Conservation (phyloP, 2,329 filamentous ascomycete genomes). For the Tolypocladium tundrense region DNA sequence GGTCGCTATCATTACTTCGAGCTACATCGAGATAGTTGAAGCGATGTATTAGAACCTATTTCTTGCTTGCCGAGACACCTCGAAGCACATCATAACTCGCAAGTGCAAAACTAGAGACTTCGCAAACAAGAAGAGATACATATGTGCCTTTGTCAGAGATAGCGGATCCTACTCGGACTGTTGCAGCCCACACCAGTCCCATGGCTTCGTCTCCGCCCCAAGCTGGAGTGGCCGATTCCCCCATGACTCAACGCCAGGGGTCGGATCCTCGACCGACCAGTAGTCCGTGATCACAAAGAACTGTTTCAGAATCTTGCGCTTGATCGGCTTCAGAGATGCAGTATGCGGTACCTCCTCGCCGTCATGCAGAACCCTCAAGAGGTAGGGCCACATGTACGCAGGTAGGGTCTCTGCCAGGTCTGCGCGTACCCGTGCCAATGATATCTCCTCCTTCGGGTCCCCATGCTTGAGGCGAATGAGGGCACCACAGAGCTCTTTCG, state of each 20-base stretch:
- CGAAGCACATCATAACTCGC: too few relatives aligned
- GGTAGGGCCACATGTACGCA: conserved; percentile 7
- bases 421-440: conserved; percentile 4
- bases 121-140: too few relatives aligned
- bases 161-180: background rate
- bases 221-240: background rate
- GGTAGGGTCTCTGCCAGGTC: conserved; percentile 7
- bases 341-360: conserved; percentile 9
- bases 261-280: conserved; percentile 4
- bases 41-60: too few relatives aligned
- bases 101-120: too few relatives aligned
- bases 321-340: conserved; percentile 7
- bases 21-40: too few relatives aligned
- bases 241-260: conserved; percentile 6
- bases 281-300: conserved; percentile 6
- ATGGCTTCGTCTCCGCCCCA: conserved; percentile 5
- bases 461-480: conserved; percentile 6
- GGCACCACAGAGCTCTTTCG: conserved; percentile 9
- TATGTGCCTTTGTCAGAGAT: too few relatives aligned
- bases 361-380: conserved; percentile 7
- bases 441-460: background rate
- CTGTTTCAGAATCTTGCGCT: conserved; percentile 4
- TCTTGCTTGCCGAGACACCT: too few relatives aligned
- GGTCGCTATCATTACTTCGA: too few relatives aligned
- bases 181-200: conserved; percentile 7